phyloP scores from a whole-genome alignment of 768 basidiomycete genomes.

The Tulasnella calospora region DNA sequence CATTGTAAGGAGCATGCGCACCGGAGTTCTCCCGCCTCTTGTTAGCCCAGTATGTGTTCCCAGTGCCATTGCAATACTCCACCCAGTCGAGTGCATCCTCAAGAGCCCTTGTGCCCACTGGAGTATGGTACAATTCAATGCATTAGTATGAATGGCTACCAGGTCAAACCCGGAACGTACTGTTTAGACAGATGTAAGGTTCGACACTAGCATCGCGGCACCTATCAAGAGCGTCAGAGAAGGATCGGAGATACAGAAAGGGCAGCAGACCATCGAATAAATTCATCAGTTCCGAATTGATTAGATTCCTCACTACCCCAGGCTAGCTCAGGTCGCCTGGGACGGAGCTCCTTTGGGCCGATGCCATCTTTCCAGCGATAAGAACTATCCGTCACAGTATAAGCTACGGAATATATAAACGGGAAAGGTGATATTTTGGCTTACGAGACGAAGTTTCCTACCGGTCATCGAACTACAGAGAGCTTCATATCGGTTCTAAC shows the following conservation, averaged over 20 bases:
- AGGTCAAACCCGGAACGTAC: not conserved
- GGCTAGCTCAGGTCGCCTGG: conserved; percentile 54
- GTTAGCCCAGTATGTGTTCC: conserved; percentile 51
- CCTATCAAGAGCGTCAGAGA: not conserved
- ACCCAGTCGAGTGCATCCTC: conserved; percentile 58
- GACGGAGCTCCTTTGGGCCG: conserved; percentile 48
- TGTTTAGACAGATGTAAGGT: conserved; percentile 58
- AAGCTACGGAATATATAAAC: too few relatives aligned
- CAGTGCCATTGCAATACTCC: conserved; percentile 58
- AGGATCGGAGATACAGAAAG: not conserved
- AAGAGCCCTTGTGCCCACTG: conserved; percentile 55
- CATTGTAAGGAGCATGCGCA: conserved; percentile 47
- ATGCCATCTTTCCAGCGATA: conserved; percentile 59
- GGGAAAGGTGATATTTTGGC: not conserved
- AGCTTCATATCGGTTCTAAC: conserved; percentile 46
- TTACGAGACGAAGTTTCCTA: conserved; percentile 38
- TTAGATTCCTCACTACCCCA: conserved; percentile 60
- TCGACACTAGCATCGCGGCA: conserved; percentile 49
- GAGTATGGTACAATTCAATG: too few relatives aligned
- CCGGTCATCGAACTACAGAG: conserved; percentile 52
- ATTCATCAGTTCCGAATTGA: conserved; percentile 55
- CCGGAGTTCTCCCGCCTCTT: conserved; percentile 51
- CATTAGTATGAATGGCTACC: too few relatives aligned
- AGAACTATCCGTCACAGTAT: conserved; percentile 40
- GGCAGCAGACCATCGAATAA: conserved; percentile 45